Percentiles rank a stretch among this genome's conserved stretches.
Conservation (phyloP, 352 stramenopile species). For the Pythium rhizo-oryzae region DNA sequence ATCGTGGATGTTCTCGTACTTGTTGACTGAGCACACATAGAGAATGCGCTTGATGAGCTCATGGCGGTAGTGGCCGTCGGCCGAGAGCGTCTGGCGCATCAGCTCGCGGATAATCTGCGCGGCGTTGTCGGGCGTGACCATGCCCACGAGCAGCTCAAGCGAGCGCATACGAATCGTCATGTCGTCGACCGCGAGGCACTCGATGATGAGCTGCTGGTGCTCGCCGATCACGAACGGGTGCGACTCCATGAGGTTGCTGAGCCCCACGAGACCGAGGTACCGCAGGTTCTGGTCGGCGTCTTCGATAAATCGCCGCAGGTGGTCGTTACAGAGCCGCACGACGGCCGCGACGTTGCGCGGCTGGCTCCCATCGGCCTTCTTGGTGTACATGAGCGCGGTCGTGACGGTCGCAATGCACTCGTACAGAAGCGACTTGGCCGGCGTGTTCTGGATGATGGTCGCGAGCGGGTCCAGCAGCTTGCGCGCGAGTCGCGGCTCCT, state of each 20-base stretch:
- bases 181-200: conserved; percentile 97
- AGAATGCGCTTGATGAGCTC: conserved; percentile 97
- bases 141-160: conserved; percentile 94
- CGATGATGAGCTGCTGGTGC: conserved; percentile 95
- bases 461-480: conserved; percentile 98
- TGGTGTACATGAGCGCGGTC: conserved; percentile 96
- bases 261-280: conserved; percentile 97
- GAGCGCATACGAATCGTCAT: conserved; percentile 98
- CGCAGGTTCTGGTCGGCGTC: conserved; percentile 99
- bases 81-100: conserved; percentile 93
- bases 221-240: conserved; percentile 95
- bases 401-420: conserved; percentile 98
- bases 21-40: conserved; percentile 96
- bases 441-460: conserved; percentile 97
- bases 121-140: conserved; percentile 97
- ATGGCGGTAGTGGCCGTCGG: conserved; percentile 94
- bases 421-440: conserved; percentile 98
- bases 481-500: conserved; percentile 97
- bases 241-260: conserved; percentile 96
- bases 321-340: conserved; percentile 95
- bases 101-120: conserved; percentile 97
- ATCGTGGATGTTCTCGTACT: conserved; percentile 98
- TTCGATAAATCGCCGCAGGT: conserved; percentile 96
- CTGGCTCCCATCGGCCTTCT: conserved; percentile 95
- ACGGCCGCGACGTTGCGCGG: conserved; percentile 93